Conservation (phyloP, 768 basidiomycete genomes). For the Lentinula edodes region DNA sequence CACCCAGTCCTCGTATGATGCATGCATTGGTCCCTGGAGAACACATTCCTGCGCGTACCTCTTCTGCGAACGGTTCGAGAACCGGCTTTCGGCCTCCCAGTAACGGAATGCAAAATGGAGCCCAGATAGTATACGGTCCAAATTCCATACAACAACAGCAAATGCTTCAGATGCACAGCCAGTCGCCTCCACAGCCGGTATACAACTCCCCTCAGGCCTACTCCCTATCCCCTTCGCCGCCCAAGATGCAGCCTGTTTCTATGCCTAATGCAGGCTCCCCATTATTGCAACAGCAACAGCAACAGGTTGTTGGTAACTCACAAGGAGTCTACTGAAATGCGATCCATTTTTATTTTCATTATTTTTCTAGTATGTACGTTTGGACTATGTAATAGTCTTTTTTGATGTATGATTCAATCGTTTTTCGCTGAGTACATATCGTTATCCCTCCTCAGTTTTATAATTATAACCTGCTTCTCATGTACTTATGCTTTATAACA, state of each 20-base stretch:
- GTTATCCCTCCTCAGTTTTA: neutral
- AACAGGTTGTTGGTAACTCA: conserved; percentile 4
- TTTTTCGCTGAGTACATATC: neutral
- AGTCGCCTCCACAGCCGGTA: neutral
- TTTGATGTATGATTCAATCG: neutral
- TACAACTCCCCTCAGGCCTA: neutral
- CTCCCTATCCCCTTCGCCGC: neutral
- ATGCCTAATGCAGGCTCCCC: neutral
- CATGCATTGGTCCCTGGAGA: neutral
- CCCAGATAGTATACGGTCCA: neutral
- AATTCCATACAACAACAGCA: neutral
- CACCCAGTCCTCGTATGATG: neutral
- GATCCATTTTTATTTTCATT: neutral
- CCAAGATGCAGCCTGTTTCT: neutral
- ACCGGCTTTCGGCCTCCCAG: conserved; percentile 25
- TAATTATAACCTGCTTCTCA: neutral
- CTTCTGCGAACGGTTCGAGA: conserved; percentile 56
- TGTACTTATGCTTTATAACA: neutral
- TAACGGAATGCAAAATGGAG: neutral
- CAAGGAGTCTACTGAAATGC: conserved; percentile 5
- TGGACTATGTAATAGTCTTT: neutral
- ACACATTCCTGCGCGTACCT: conserved; percentile 35
- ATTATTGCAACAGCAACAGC: conserved; percentile 6
- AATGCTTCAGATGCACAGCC: neutral
- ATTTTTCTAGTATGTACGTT: neutral